Percentiles rank a stretch among this genome's conserved stretches.
phyloP scores from a whole-genome alignment of 352 stramenopile species.

The Globisporangium abappressorium region DNA sequence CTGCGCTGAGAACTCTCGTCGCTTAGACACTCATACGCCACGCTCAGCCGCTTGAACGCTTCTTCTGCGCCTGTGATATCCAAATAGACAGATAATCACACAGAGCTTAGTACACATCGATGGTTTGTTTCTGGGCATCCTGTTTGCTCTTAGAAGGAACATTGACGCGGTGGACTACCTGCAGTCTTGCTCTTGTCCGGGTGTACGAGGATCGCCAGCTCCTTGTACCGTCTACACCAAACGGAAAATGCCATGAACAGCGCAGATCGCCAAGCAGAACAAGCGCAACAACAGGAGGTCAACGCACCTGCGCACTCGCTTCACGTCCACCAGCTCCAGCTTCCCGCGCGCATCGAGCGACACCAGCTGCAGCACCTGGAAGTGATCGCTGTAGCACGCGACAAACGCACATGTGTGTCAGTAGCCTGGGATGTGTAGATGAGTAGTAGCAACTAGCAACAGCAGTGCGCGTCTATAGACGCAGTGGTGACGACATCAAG shows the following conservation, averaged over 20 bases:
- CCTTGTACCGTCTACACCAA: constrained; percentile 38
- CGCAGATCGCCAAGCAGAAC: neutral
- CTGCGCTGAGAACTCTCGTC: constrained; percentile 42
- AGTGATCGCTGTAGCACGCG: constrained; percentile 28
- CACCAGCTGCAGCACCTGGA: constrained; percentile 36
- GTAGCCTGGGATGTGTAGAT: neutral
- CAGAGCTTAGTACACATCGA: neutral
- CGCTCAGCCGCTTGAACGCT: constrained; percentile 75
- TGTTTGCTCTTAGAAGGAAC: neutral
- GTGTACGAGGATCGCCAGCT: constrained; percentile 49
- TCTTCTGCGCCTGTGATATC: constrained; percentile 52
- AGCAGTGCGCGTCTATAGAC: neutral
- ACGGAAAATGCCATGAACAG: neutral
- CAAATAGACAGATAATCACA: neutral
- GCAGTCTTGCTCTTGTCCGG: constrained; percentile 56
- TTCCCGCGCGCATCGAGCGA: neutral
- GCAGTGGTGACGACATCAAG: neutral
- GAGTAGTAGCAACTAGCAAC: neutral
- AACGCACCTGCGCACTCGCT: constrained; percentile 31
- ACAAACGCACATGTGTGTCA: neutral
- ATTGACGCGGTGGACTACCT: constrained; percentile 15
- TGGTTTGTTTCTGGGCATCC: neutral
- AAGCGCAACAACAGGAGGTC: neutral
- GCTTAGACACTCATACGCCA: constrained; percentile 73
- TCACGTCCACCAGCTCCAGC: constrained; percentile 19